Base-by-base conservation (phyloP, 805 yeast genomes). In the Myxozyma geophila region DNA sequence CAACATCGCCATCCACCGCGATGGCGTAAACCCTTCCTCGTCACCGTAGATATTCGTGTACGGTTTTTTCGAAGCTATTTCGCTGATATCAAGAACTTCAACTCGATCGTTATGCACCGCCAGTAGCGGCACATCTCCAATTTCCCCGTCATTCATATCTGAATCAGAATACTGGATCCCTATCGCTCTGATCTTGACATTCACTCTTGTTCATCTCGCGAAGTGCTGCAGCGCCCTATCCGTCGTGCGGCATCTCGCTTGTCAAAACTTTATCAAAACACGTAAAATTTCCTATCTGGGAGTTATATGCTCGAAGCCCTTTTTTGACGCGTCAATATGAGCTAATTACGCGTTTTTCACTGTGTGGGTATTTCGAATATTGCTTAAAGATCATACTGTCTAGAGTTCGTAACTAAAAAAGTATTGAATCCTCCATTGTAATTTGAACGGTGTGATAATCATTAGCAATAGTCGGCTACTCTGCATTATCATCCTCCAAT, bases 21-120 rank as follows among this genome's bases (percentile, higher is more conserved):
- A 36, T 10, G 67, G 67, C 37, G 21, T 35, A 56, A 13, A 64
- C 1, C 39, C 54, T 21, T 50, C 52, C 10, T 53, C 57, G 41
- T 64, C 67, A 3, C 58, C 62, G 40, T 55, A 64, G n/a, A 64
- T 56, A 35, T 57, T 63, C n/a, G 15, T 40, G 23, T 43, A n/a
- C 21, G 47, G 17, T 2, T 28, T 35, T 7, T 19, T 21, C 23
- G 36, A 19, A 47, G 4, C 17, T 43, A 17, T 43, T 4, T 2
- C 10, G 4, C 10, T 19, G 19, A 19, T 19, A 43, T 43, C 47
- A n/a, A 43, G 47, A 43, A 43, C 47, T n/a, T n/a, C 15, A 8
- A 43, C 10, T 43, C 5, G 10, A 13, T 19, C 47, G 17, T 13
- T 19, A 8, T 43, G 5, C 47, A 43, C 19, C 10, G 17, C 19